Base-by-base conservation (phyloP, 1,284 basidiomycete genomes). In the Ustilago cynodontis region DNA sequence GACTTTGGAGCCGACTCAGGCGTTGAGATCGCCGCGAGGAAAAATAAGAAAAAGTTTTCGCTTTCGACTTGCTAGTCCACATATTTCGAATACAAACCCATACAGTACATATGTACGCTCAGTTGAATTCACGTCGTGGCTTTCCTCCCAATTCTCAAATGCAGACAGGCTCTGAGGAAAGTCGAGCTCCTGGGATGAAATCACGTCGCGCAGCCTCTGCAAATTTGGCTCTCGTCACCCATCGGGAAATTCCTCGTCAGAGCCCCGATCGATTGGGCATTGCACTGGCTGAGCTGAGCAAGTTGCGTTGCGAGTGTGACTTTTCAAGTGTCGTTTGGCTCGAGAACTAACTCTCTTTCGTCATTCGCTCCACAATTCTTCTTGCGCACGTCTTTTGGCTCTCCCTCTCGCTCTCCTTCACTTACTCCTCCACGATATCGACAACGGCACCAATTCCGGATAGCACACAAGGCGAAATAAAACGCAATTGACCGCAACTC, bases 11-110 rank as follows among this genome's bases (percentile, higher is more conserved):
- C 54, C 50, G 50, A 65, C 63, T 65, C 63, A 65, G 63, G 56
- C 56, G 39, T 47, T 41, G 8, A 37, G 37, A 28, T 26, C 13
- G 16, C 35, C 13, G 16, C 31, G 53, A 29, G 33, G 35, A 51
- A n/a, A 50, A 51, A 54, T 59, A 52, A 49, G 13, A 61, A 70
- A 70, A 70, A 65, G 67, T 70, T 70, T 65, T 69, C 66, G 64
- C 52, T 28, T 47, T 43, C n/a, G n/a, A n/a, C n/a, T n/a, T n/a
- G n/a, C n/a, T n/a, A n/a, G n/a, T n/a, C n/a, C n/a, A n/a, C n/a
- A n/a, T n/a, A n/a, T n/a, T n/a, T n/a, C n/a, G n/a, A 0, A 35
- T 20, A 43, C 10, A 39, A 33, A 8, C 13, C 33, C 20, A 31
- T 18, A 51, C 16, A n/a, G 14, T 47, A 59, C 50, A 22, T 45